A percentile compares a stretch with the other conserved stretches of the same genome.
phyloP scores from a whole-genome alignment of 176 grass and related monocot species.

The Sorghum bicolor region Sorghum_bicolor_NCBIv3 NC_012873.2:56683001-56683500 shows the following conservation, averaged over 20 bases:
- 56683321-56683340: background rate
- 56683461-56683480: background rate
- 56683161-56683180: too few species aligned
- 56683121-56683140: too few species aligned
- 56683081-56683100: too few species aligned
- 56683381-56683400: background rate
- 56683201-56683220: too few species aligned
- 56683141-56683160: too few species aligned
- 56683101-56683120: too few species aligned
- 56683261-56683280: too few species aligned
- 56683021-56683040: background rate
- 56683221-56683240: too few species aligned
- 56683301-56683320: background rate
- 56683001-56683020: slow-evolving; percentile 16
- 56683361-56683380: slow-evolving; percentile 5
- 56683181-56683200: too few species aligned
- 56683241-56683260: too few species aligned
- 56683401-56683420: slow-evolving; percentile 3
- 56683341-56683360: background rate
- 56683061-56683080: background rate
- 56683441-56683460: background rate
- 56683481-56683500: slow-evolving; percentile 6
- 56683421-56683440: background rate
- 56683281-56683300: background rate
- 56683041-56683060: background rate